Evolutionary conservation across 371 early-diverging fungal genomes (phyloP), one percentile per base, ranked within the genome.

Genomic region (Mortierella sp.): DNA sequence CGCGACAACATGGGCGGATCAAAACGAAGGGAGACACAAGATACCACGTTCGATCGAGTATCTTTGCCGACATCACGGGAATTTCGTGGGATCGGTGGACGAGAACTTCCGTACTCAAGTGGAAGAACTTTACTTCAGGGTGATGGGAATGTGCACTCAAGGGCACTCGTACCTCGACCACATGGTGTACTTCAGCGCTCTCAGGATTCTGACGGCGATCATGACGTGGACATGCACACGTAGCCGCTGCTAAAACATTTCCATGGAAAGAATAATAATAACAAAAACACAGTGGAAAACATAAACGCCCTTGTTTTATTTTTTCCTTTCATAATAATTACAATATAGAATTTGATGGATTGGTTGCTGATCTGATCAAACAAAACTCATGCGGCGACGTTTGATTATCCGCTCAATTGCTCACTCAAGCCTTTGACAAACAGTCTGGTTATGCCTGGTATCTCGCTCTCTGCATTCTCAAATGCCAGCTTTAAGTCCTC

Each of bases 401-500:
- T 39, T 24, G 6, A 15, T 70, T 27, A 71, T 31, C 56, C 55
- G n/a, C 27, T 60, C 46, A 71, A 28, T 26, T 71, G 65, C 56
- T 64, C 71, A 47, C 75, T 68, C 31, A 80, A 59, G 24, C 75
- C 88, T 62, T 87, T 83, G 72, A 87, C 82, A 51, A 90, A 79
- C 41, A 79, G 59, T 51, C 86, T 82, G 4, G 87, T 76, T 31
- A 86, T 81, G 12, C 89, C 89, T 7, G 90, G 90, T 50, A 83
- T 82, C 65, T 89, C 89, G 14, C 83, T 71, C 53, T 90, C 90
- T 15, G 84, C 89, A 34, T 80, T 78, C 28, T 87, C 84, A 57
- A 90, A 87, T n/a, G 89, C 83, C 62, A 82, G 70, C 60, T 82
- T 81, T 28, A 90, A 61, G 12, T 81, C 78, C 41, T 89, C 88